A percentile compares a stretch with the other conserved stretches of the same genome.
These are phyloP conservation scores for Nepenthes mirabilis DNA, from an alignment of 148 eudicot species.

Conservation along the genomic window DNA sequence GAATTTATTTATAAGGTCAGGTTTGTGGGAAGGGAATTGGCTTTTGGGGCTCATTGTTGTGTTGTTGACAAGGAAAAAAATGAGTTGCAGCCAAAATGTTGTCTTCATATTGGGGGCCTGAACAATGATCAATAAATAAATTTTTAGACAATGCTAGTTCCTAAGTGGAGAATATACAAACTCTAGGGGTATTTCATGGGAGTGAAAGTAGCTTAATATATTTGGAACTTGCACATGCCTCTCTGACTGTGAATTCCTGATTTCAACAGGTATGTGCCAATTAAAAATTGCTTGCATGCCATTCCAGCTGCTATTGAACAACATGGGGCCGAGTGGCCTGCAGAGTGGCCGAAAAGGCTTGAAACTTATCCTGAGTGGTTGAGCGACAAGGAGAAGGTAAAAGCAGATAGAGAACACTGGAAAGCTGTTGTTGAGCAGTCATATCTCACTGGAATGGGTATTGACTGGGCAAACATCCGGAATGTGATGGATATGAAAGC, in stretches of 20 bases:
- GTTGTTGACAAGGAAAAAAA: no score
- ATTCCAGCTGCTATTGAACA: conserved; percentile 77
- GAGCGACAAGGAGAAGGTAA: conserved; percentile 60
- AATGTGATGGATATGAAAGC: conserved; percentile 99
- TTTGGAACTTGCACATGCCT: no score
- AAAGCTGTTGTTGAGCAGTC: conserved; percentile 67
- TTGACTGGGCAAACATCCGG: conserved; percentile 78
- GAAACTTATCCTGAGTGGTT: conserved; percentile 87
- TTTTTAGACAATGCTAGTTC: no score
- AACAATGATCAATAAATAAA: no score
- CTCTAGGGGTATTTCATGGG: no score
- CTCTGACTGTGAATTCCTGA: not conserved
- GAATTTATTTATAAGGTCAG: no score
- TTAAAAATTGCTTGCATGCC: conserved; percentile 57
- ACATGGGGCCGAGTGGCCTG: conserved; percentile 94
- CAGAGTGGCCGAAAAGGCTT: conserved; percentile 95
- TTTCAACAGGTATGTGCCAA: conserved; percentile 52
- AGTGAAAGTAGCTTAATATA: no score
- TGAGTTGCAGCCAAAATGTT: no score
- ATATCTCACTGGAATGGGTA: conserved; percentile 71
- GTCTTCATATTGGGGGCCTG: no score
- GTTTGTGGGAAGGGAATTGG: no score
- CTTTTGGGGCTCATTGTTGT: no score
- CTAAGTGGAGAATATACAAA: no score
- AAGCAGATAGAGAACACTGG: conserved; percentile 77